Conservation (phyloP, 1,284 basidiomycete genomes). For the Boletus sp. region DNA sequence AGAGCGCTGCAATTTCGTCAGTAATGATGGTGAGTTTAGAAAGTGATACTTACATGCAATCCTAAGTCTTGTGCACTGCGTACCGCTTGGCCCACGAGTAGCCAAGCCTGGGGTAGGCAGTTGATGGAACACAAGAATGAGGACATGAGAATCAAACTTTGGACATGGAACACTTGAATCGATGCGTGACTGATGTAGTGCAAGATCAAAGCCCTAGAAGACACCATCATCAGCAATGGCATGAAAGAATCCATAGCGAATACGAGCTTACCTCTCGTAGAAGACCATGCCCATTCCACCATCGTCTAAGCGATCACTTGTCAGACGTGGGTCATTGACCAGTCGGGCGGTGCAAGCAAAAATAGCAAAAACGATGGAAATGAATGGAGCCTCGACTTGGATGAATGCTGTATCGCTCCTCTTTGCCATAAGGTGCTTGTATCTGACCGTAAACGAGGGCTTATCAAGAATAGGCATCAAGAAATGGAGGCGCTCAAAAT, state of each 20-base stretch:
- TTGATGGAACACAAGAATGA: conserved; percentile 88
- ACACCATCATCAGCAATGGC: conserved; percentile 11
- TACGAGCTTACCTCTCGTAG: conserved; percentile 67
- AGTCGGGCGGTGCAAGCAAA: conserved; percentile 80
- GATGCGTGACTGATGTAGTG: conserved; percentile 84
- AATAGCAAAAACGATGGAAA: conserved; percentile 74
- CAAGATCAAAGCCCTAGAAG: conserved; percentile 70
- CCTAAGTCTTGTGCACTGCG: conserved; percentile 85
- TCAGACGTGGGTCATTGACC: conserved; percentile 67
- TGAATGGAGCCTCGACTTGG: conserved; percentile 64
- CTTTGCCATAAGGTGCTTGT: conserved; percentile 70
- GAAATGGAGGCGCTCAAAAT: conserved; percentile 81
- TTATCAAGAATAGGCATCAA: conserved; percentile 83
- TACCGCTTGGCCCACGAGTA: conserved; percentile 83
- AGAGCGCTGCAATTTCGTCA: conserved; percentile 57
- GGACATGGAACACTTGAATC: conserved; percentile 80
- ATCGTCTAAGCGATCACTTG: conserved; percentile 59
- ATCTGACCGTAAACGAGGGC: conserved; percentile 70
- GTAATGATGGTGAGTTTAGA: not conserved
- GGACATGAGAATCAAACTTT: conserved; percentile 82
- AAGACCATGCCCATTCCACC: conserved; percentile 83
- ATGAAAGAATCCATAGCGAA: not conserved
- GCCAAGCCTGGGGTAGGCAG: conserved; percentile 87
- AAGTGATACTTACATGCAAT: conserved; percentile 63
- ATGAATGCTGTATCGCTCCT: conserved; percentile 49